A percentile compares a stretch with the other conserved stretches of the same genome.
Evolutionary conservation across 1,139 yeast species (phyloP).

Genomic region (Candida sp.): DNA sequence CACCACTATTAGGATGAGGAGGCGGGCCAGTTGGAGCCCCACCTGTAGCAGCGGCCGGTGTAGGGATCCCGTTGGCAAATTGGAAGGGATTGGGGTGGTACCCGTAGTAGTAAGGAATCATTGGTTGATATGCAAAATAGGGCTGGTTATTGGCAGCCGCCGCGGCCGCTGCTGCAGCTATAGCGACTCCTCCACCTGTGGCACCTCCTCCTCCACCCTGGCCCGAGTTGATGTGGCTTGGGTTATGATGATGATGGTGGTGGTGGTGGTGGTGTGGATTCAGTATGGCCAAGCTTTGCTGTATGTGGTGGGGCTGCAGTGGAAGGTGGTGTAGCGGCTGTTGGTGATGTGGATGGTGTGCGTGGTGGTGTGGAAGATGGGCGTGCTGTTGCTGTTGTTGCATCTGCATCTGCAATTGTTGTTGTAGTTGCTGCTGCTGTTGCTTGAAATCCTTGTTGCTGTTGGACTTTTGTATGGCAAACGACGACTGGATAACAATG

Average conservation of each 20-base stretch:
- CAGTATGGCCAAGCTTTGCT: background rate
- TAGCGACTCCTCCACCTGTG: background rate
- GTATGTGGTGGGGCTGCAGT: conserved; percentile 1
- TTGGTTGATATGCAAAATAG: conserved; percentile 15
- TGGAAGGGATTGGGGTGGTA: conserved; percentile 17
- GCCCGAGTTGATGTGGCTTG: background rate
- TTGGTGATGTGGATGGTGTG: background rate
- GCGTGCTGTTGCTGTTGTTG: conserved; percentile 3
- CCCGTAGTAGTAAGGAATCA: conserved; percentile 17
- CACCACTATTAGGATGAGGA: background rate
- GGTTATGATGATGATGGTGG: background rate
- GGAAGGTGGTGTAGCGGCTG: background rate
- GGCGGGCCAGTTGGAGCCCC: background rate
- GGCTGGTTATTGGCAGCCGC: conserved; percentile 5
- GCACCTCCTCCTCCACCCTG: background rate
- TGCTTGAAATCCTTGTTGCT: conserved; percentile 3
- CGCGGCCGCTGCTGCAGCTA: conserved; percentile 1
- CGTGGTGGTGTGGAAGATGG: background rate
- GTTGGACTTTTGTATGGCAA: conserved; percentile 39
- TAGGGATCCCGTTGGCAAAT: background rate
- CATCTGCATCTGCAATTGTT: background rate
- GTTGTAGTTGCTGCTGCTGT: conserved; percentile 1
- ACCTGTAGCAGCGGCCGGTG: background rate
- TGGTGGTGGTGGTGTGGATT: background rate
- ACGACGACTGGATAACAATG: conserved; percentile 41